Percentiles rank a stretch among this genome's conserved stretches.
These are phyloP conservation scores for Mayamaea pseudoterrestris DNA, from an alignment of 108 stramenopile genomes.

Conservation along the genomic window DNA sequence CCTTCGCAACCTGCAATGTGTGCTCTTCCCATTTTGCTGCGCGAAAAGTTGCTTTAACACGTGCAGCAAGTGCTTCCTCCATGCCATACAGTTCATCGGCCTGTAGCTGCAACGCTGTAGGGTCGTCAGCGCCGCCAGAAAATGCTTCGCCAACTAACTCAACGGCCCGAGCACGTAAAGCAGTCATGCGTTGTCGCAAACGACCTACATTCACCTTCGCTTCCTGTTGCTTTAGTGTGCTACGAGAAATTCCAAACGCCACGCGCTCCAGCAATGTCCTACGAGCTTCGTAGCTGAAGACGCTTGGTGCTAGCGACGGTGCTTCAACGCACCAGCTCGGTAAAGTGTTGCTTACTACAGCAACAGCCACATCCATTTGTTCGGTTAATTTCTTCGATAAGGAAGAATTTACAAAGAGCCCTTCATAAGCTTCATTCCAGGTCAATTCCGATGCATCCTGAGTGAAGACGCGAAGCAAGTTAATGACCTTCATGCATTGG, in stretches of 20 bases:
- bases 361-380: slow-evolving; percentile 28
- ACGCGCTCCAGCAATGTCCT: slow-evolving; percentile 21
- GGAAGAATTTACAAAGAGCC: slow-evolving; percentile 14
- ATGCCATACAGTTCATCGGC: slow-evolving; percentile 46
- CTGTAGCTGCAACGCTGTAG: slow-evolving; percentile 38
- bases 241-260: slow-evolving; percentile 34
- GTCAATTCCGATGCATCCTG: neutral
- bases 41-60: slow-evolving; percentile 24
- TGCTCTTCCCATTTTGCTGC: slow-evolving; percentile 33
- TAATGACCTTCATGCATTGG: slow-evolving; percentile 29
- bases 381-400: slow-evolving; percentile 31
- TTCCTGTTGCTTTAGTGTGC: slow-evolving; percentile 32
- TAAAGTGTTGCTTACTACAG: slow-evolving; percentile 26
- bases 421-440: neutral
- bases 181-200: slow-evolving; percentile 30
- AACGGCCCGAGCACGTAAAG: slow-evolving; percentile 32
- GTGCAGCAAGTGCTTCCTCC: slow-evolving; percentile 40
- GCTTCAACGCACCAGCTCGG: slow-evolving; percentile 25
- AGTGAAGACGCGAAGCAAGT: slow-evolving; percentile 13
- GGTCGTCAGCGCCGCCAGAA: slow-evolving; percentile 42
- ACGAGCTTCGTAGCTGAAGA: slow-evolving; percentile 31
- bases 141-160: slow-evolving; percentile 42
- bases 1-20: slow-evolving; percentile 33
- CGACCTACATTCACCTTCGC: slow-evolving; percentile 28
- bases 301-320: slow-evolving; percentile 28